These are phyloP conservation scores for Amesomyces nigricolor DNA, from an alignment of 2,329 filamentous ascomycete species.

Conservation along the genomic window DNA sequence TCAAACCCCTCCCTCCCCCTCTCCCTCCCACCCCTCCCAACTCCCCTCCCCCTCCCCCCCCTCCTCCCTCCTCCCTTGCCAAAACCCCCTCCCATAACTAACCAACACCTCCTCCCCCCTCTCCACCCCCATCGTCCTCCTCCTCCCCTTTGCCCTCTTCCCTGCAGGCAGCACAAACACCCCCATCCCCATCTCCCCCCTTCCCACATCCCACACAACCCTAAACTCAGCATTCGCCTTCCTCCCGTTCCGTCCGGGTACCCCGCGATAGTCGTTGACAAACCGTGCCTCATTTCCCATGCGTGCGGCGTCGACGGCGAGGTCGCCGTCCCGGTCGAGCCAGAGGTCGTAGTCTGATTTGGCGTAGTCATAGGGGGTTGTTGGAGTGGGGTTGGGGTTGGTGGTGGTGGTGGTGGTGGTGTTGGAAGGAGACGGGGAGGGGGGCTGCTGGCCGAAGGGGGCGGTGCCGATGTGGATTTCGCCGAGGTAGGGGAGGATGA, in stretches of 20 bases:
- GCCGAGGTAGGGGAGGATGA: constrained; percentile 59
- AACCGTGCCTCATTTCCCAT: constrained; percentile 60
- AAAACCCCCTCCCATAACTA: constrained; percentile 64
- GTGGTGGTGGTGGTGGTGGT: neutral
- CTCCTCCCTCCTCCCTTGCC: constrained; percentile 43
- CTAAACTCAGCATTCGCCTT: constrained; percentile 55
- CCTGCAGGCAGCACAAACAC: constrained; percentile 50
- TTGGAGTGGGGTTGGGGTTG: too few species aligned
- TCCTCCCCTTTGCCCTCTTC: constrained; percentile 32
- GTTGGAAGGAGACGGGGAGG: neutral
- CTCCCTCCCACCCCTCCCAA: neutral
- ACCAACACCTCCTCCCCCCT: constrained; percentile 61
- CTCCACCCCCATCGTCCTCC: constrained; percentile 37
- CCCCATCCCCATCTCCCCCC: constrained; percentile 49
- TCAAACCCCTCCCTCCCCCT: neutral
- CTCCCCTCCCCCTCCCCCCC: constrained; percentile 1
- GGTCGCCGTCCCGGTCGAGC: constrained; percentile 50
- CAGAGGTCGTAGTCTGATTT: constrained; percentile 59
- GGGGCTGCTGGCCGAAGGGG: constrained; percentile 7
- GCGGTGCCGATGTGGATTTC: constrained; percentile 44
- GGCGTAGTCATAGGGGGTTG: constrained; percentile 30
- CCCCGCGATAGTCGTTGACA: constrained; percentile 61
- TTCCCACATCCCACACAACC: constrained; percentile 50
- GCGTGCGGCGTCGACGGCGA: constrained; percentile 55
- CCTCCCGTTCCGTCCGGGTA: constrained; percentile 33